Conservation (phyloP, 2,329 filamentous ascomycete species). For the Phyllosticta paracitricarpa region DNA sequence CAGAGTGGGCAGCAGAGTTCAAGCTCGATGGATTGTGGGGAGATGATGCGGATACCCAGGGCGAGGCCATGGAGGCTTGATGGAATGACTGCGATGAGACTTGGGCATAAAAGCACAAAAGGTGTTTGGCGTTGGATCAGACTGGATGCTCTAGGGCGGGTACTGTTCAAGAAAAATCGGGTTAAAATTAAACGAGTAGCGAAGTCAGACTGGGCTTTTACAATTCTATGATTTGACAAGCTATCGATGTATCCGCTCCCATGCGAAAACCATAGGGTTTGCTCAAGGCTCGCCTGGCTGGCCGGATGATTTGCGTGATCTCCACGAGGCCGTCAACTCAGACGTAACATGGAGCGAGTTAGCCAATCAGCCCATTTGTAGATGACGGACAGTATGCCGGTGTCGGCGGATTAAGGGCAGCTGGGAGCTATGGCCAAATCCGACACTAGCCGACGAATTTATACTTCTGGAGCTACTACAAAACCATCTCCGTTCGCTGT, state of each 20-base stretch:
- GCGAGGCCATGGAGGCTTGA: constrained; percentile 26
- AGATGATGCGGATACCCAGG: constrained; percentile 41
- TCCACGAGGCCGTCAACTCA: not conserved
- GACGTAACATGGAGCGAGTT: not conserved
- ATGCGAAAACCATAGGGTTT: not conserved
- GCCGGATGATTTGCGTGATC: not conserved
- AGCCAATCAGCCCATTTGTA: not conserved
- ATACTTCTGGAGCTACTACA: not conserved
- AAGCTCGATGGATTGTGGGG: constrained; percentile 90
- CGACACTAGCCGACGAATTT: not conserved
- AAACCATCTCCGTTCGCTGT: not conserved
- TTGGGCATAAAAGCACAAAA: constrained; percentile 3
- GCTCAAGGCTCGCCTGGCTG: not conserved
- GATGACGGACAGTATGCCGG: not conserved
- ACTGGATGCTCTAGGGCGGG: not conserved
- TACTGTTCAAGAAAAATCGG: not conserved
- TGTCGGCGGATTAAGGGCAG: not conserved
- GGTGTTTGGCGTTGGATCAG: constrained; percentile 5
- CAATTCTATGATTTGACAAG: no score
- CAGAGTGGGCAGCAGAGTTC: constrained; percentile 89
- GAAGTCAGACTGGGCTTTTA: no score
- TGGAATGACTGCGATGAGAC: not conserved
- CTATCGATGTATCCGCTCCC: no score
- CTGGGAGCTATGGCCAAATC: not conserved
- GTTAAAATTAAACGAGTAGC: not conserved